These are phyloP conservation scores for Colletotrichum caudatum DNA, from an alignment of 2,329 filamentous ascomycete genomes.

Conservation along the genomic window DNA sequence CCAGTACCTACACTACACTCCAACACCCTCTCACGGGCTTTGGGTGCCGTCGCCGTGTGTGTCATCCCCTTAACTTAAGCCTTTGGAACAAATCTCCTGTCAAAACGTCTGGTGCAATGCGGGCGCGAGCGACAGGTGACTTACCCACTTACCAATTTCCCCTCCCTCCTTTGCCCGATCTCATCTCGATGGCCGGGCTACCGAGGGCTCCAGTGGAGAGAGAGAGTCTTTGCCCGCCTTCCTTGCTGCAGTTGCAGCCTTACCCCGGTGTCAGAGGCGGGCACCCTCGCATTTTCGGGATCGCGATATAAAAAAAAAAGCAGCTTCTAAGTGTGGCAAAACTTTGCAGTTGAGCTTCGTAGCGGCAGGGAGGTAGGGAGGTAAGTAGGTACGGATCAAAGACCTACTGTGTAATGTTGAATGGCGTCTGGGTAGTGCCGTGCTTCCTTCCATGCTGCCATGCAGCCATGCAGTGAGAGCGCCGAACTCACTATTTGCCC, in stretches of 20 bases:
- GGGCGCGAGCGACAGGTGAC: slow-evolving; percentile 3
- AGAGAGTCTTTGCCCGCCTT: slow-evolving; percentile 4
- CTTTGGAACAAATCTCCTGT: not conserved
- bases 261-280: slow-evolving; percentile 4
- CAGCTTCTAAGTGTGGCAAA: not conserved
- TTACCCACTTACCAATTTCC: not conserved
- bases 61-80: not conserved
- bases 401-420: slow-evolving; percentile 2
- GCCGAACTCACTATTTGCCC: not conserved
- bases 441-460: not conserved
- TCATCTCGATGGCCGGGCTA: slow-evolving; percentile 13
- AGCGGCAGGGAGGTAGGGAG: too few species aligned
- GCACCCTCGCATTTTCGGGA: slow-evolving; percentile 11
- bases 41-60: not conserved
- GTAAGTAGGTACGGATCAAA: slow-evolving; percentile 3
- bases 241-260: slow-evolving; percentile 29
- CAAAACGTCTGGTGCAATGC: not conserved
- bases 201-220: not conserved
- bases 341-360: not conserved
- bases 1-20: not conserved
- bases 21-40: not conserved
- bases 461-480: not conserved
- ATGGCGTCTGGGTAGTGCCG: slow-evolving; percentile 8
- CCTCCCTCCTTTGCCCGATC: not conserved
- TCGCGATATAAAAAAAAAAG: not conserved